phyloP scores from a whole-genome alignment of 305 asterid genomes.

The Petunia hybrid region DNA sequence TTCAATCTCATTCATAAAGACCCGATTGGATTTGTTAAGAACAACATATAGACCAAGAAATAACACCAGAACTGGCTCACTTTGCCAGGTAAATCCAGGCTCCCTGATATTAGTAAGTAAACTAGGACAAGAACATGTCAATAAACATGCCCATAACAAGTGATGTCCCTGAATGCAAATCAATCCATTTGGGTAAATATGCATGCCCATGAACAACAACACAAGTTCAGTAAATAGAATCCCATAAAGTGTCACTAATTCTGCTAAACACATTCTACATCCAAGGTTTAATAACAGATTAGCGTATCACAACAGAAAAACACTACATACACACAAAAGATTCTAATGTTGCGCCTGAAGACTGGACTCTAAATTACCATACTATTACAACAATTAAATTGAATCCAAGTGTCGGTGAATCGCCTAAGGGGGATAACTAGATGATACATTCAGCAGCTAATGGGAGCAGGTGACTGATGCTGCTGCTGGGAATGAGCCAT shows the following conservation, averaged over 20 bases:
- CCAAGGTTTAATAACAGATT: conserved; percentile 21
- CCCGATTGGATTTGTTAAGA: too few relatives aligned
- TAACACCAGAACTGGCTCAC: too few relatives aligned
- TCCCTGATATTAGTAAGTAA: too few relatives aligned
- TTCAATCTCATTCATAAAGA: too few relatives aligned
- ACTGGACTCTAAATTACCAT: conserved; percentile 28
- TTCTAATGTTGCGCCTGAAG: conserved; percentile 14
- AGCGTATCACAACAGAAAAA: conserved; percentile 21
- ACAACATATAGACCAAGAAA: too few relatives aligned
- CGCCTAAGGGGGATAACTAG: background rate
- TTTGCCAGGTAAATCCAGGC: too few relatives aligned
- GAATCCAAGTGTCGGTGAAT: conserved; percentile 18
- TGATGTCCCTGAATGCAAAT: too few relatives aligned
- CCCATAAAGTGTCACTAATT: background rate
- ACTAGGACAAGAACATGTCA: too few relatives aligned
- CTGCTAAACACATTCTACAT: conserved; percentile 9
- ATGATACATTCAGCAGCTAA: conserved; percentile 56
- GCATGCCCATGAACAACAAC: background rate
- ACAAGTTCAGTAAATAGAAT: background rate
- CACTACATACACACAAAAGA: conserved; percentile 22
- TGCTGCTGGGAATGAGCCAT: conserved; percentile 46
- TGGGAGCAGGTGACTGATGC: conserved; percentile 69
- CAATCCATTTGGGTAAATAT: background rate
- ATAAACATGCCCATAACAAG: too few relatives aligned
- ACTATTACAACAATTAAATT: conserved; percentile 30